These are phyloP conservation scores for Achaetomium macrosporum DNA, from an alignment of 2,329 filamentous ascomycete genomes.

Conservation along the genomic window DNA sequence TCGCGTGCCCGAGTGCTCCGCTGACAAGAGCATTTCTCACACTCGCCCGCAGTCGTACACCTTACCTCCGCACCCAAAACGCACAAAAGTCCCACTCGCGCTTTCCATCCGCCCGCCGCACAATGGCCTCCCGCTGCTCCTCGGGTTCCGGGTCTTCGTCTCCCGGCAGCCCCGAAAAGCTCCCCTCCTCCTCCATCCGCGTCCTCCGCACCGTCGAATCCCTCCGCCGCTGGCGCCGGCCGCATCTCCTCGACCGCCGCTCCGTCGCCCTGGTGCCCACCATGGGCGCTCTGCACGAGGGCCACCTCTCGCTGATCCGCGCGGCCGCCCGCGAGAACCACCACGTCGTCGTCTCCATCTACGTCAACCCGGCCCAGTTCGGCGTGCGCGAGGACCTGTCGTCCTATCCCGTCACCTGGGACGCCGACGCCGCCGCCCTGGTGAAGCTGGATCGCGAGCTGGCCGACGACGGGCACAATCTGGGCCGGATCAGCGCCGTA, in stretches of 20 bases:
- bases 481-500: constrained; percentile 70
- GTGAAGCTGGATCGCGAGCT: constrained; percentile 65
- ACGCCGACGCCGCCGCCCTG: constrained; percentile 63
- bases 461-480: constrained; percentile 50
- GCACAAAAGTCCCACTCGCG: background rate
- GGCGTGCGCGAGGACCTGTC: constrained; percentile 80
- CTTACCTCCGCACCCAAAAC: background rate
- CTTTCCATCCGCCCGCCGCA: constrained; percentile 14
- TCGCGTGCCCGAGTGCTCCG: constrained; percentile 12
- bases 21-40: background rate
- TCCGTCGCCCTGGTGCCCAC: constrained; percentile 87
- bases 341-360: constrained; percentile 84
- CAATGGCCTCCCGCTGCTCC: constrained; percentile 27
- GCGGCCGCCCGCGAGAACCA: constrained; percentile 78
- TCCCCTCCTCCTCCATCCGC: constrained; percentile 55
- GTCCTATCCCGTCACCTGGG: constrained; percentile 88
- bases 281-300: constrained; percentile 94
- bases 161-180: constrained; percentile 35
- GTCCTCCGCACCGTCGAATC: constrained; percentile 70
- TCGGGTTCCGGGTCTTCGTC: constrained; percentile 23
- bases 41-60: background rate
- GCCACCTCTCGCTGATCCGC: constrained; percentile 80
- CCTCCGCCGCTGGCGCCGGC: constrained; percentile 63
- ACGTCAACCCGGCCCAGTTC: constrained; percentile 96
- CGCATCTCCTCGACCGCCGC: constrained; percentile 59